Evolutionary conservation across 1,139 yeast species (phyloP).

Genomic region (Debaryomyces sp.): DNA sequence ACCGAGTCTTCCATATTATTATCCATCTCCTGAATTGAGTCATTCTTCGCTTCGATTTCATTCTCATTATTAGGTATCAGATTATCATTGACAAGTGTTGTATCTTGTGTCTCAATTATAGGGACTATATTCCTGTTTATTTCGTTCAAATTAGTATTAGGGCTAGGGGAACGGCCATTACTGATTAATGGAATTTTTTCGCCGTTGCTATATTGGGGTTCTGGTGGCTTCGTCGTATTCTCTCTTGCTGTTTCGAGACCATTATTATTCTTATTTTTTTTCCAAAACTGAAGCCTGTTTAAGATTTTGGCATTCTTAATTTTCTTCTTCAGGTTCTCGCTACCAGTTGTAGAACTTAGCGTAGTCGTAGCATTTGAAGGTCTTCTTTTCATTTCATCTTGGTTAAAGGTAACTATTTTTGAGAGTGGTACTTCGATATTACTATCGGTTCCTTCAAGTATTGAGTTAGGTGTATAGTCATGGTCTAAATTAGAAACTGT

Average conservation of each 20-base stretch:
- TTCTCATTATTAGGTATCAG: neutral
- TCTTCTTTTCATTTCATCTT: slow-evolving; percentile 27
- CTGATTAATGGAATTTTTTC: neutral
- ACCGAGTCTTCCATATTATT: neutral
- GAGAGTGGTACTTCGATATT: slow-evolving; percentile 22
- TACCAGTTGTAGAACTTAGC: slow-evolving; percentile 3
- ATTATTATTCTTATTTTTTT: slow-evolving; percentile 20
- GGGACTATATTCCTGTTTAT: neutral
- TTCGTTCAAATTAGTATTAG: neutral
- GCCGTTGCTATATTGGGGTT: neutral
- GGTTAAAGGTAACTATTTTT: slow-evolving; percentile 39
- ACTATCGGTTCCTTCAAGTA: neutral
- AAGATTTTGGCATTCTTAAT: slow-evolving; percentile 30
- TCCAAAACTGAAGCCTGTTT: slow-evolving; percentile 48
- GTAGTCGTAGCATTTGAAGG: slow-evolving; percentile 15
- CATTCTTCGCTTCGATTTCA: neutral
- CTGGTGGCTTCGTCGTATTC: neutral
- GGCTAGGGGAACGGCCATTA: neutral
- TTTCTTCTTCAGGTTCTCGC: slow-evolving; percentile 18
- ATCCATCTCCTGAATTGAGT: neutral
- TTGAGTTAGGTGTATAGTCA: neutral
- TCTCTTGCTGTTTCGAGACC: neutral
- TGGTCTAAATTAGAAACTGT: neutral
- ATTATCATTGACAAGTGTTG: slow-evolving; percentile 1
- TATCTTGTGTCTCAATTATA: slow-evolving; percentile 2